Conservation (phyloP, 129 eudicot species). For the Scalesia atractyloides region DNA sequence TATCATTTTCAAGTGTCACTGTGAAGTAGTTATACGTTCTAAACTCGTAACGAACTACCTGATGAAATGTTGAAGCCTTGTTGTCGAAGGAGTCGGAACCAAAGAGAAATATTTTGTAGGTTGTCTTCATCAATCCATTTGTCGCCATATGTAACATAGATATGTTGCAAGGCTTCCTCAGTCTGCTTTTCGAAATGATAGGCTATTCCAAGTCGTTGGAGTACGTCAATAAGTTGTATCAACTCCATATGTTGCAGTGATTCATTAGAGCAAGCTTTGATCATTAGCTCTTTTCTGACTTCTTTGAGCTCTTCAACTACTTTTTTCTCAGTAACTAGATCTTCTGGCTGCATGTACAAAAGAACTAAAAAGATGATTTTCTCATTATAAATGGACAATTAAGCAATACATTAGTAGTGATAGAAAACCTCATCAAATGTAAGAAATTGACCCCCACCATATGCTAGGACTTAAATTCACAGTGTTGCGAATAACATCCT, state of each 20-base stretch:
- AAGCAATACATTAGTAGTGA: background rate
- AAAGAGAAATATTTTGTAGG: conserved; percentile 24
- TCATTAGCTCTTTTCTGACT: no score
- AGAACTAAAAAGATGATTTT: background rate
- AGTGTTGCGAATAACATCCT: conserved; percentile 27
- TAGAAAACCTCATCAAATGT: background rate
- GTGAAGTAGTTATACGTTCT: background rate
- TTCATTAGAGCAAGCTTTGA: background rate
- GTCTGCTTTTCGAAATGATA: conserved; percentile 41
- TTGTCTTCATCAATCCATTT: conserved; percentile 1
- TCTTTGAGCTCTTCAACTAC: conserved; percentile 23
- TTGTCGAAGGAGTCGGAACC: conserved; percentile 39
- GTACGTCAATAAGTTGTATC: conserved; percentile 29
- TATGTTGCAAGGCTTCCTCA: conserved; percentile 16
- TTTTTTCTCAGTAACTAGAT: conserved; percentile 1
- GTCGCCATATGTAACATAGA: background rate
- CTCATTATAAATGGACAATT: background rate
- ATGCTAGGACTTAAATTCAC: conserved; percentile 35
- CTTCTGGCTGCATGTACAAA: background rate
- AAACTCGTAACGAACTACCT: background rate
- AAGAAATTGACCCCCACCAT: conserved; percentile 45
- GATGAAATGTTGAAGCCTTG: conserved; percentile 35
- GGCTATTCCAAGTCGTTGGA: conserved; percentile 42
- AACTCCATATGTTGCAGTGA: background rate
- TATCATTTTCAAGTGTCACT: background rate